phyloP scores from a whole-genome alignment of 805 yeast genomes.

The Pichia cephalocereana region DNA sequence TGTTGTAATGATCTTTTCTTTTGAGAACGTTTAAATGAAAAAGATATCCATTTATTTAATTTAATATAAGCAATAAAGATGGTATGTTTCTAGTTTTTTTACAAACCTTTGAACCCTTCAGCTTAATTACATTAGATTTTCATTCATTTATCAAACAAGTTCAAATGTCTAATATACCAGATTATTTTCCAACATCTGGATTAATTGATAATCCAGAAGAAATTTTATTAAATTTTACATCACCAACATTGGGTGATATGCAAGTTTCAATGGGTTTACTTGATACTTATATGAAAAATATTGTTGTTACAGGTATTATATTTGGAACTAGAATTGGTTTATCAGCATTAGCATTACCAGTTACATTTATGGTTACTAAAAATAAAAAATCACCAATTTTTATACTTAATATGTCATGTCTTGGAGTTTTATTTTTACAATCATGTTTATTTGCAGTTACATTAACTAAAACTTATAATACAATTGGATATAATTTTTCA shows the following conservation, averaged over 20 bases:
- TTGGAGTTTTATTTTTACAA: conserved; percentile 48
- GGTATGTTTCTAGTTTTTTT: no score
- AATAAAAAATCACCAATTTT: conserved; percentile 61
- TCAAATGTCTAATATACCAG: background rate
- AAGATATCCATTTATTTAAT: background rate
- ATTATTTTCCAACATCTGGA: background rate
- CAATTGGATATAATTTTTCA: conserved; percentile 40
- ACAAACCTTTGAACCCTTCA: no score
- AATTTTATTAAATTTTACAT: conserved; percentile 30
- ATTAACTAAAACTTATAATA: conserved; percentile 41
- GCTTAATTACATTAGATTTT: no score
- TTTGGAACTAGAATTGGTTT: conserved; percentile 55
- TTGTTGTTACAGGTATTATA: conserved; percentile 33
- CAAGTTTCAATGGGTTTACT: conserved; percentile 32
- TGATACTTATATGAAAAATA: conserved; percentile 28
- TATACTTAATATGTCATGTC: conserved; percentile 55
- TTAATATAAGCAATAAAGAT: no score
- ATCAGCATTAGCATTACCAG: conserved; percentile 35
- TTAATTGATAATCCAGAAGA: conserved; percentile 10
- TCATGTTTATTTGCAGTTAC: conserved; percentile 51
- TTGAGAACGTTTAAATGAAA: background rate
- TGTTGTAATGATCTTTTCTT: background rate
- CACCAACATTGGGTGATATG: conserved; percentile 33
- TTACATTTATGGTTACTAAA: conserved; percentile 40
- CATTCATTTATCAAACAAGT: background rate